Evolutionary conservation across 257 asterid genomes (phyloP).

Genomic region (Solanum ossicruentum): DNA sequence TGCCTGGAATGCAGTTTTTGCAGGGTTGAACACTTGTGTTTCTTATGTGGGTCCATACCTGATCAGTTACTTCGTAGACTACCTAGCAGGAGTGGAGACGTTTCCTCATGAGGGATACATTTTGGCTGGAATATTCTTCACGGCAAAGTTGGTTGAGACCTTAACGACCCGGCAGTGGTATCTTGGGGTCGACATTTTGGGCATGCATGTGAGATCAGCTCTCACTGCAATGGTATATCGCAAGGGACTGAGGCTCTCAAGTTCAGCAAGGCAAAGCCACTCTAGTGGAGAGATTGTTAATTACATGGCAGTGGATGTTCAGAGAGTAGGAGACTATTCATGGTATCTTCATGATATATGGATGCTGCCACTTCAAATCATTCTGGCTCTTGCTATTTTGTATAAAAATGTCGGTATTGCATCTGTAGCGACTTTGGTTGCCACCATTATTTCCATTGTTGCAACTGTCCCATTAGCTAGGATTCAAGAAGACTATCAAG

Average conservation of each 20-base stretch:
- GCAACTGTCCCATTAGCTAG: slow-evolving; percentile 61
- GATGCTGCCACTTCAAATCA: slow-evolving; percentile 68
- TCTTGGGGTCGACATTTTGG: slow-evolving; percentile 88
- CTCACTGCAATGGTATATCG: slow-evolving; percentile 89
- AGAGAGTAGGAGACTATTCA: slow-evolving; percentile 69
- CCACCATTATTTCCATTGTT: slow-evolving; percentile 53
- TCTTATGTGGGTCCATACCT: slow-evolving; percentile 82
- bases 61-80: slow-evolving; percentile 87
- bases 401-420: slow-evolving; percentile 73
- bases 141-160: slow-evolving; percentile 72
- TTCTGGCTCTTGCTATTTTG: slow-evolving; percentile 58
- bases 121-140: slow-evolving; percentile 66
- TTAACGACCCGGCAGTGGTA: slow-evolving; percentile 78
- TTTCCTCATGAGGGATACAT: slow-evolving; percentile 61
- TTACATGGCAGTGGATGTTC: slow-evolving; percentile 78
- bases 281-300: slow-evolving; percentile 60
- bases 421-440: slow-evolving; percentile 49
- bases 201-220: slow-evolving; percentile 90
- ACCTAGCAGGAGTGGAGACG: slow-evolving; percentile 55
- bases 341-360: slow-evolving; percentile 74
- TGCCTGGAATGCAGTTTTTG: slow-evolving; percentile 68
- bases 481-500: slow-evolving; percentile 59
- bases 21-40: slow-evolving; percentile 63
- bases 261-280: slow-evolving; percentile 61
- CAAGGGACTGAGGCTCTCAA: slow-evolving; percentile 57